Conservation (phyloP, 495 filamentous ascomycete species). For the Collariella sp. region DNA sequence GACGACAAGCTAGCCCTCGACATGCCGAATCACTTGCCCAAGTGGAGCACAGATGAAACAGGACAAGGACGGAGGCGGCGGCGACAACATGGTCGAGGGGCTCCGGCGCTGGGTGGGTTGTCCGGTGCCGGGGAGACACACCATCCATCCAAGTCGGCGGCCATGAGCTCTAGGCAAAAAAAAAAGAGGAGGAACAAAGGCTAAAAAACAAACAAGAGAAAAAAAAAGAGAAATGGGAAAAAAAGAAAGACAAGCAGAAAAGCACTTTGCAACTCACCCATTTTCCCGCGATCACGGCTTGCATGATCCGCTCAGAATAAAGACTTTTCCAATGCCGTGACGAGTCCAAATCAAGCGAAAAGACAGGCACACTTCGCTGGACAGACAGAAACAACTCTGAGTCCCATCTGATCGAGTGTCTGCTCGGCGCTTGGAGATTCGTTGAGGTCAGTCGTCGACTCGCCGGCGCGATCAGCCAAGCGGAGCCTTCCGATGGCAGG, state of each 20-base stretch:
- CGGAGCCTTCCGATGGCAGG: too few species aligned
- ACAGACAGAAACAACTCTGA: not conserved
- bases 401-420: not conserved
- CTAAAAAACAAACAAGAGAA: not conserved
- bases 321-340: conserved; percentile 1
- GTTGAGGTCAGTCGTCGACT: not conserved
- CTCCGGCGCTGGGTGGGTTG: not conserved
- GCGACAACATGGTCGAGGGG: not conserved
- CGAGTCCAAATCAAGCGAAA: not conserved
- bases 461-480: too few species aligned
- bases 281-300: conserved; percentile 24
- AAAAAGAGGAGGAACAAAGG: not conserved
- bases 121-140: not conserved
- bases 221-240: not conserved
- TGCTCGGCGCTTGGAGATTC: not conserved
- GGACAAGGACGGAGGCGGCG: conserved; percentile 8
- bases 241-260: not conserved
- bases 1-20: not conserved
- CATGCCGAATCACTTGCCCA: not conserved
- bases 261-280: conserved; percentile 24
- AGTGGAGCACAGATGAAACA: conserved; percentile 13
- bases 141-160: not conserved
- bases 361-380: not conserved
- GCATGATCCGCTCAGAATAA: conserved; percentile 21
- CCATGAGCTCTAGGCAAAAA: too few species aligned